Conservation (phyloP, 768 basidiomycete species). For the Phylloporus arenicola region DNA sequence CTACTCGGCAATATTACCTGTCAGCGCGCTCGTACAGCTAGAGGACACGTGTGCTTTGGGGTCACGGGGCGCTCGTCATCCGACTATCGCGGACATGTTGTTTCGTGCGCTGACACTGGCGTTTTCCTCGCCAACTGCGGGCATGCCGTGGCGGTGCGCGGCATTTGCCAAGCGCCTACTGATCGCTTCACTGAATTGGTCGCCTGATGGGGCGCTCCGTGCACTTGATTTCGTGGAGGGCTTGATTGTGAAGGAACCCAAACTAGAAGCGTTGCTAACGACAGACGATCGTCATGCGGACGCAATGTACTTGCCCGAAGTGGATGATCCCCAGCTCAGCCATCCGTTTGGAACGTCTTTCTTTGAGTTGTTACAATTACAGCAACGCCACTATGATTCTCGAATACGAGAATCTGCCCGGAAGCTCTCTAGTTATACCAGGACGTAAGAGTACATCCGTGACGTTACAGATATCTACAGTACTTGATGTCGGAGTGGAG, state of each 20-base stretch:
- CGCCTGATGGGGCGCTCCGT: conserved; percentile 57
- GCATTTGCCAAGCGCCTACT: conserved; percentile 94
- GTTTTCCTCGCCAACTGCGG: conserved; percentile 68
- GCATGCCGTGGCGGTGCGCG: conserved; percentile 70
- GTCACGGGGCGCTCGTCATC: conserved; percentile 25
- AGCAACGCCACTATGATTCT: conserved; percentile 57
- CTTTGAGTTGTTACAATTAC: conserved; percentile 75
- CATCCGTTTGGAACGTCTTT: conserved; percentile 81
- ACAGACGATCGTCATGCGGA: conserved; percentile 82
- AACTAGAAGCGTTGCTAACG: conserved; percentile 77
- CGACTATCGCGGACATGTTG: conserved; percentile 60
- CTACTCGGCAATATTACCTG: conserved; percentile 74
- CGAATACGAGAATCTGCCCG: conserved; percentile 63
- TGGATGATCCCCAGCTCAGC: conserved; percentile 84
- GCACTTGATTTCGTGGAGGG: conserved; percentile 68
- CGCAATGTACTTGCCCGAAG: conserved; percentile 78
- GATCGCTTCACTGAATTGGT: conserved; percentile 75
- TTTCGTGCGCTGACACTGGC: conserved; percentile 81
- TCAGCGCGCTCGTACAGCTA: conserved; percentile 61
- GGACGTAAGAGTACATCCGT: conserved; percentile 30
- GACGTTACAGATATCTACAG: conserved; percentile 32
- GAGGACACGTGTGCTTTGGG: conserved; percentile 43
- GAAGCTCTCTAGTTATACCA: conserved; percentile 45
- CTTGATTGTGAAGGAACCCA: conserved; percentile 71
- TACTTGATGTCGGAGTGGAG: conserved; percentile 18